Evolutionary conservation across 768 basidiomycete genomes (phyloP).

Genomic region (Psilocybe tampanensis): DNA sequence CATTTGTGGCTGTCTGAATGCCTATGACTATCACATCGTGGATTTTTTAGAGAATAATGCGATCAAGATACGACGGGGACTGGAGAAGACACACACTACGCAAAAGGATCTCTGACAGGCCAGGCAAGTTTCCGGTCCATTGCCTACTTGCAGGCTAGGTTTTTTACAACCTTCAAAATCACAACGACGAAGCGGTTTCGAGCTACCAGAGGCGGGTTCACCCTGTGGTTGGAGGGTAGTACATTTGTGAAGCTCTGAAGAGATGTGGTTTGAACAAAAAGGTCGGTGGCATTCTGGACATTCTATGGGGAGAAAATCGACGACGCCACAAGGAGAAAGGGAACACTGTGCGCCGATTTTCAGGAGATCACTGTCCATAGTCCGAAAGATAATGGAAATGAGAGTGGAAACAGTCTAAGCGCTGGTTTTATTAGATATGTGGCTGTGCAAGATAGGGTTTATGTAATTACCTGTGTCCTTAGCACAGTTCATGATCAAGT

Average conservation of each 20-base stretch:
- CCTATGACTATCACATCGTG: conserved; percentile 55
- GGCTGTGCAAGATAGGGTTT: too few relatives aligned
- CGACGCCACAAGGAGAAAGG: conserved; percentile 53
- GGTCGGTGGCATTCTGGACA: conserved; percentile 57
- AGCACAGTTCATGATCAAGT: too few relatives aligned
- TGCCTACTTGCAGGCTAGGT: conserved; percentile 49
- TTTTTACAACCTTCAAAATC: conserved; percentile 53
- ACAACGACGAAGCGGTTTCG: conserved; percentile 50
- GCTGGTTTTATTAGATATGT: too few relatives aligned
- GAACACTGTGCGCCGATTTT: conserved; percentile 69
- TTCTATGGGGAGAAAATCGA: conserved; percentile 79
- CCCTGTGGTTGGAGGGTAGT: conserved; percentile 15
- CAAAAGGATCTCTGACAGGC: conserved; percentile 64
- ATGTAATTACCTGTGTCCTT: too few relatives aligned
- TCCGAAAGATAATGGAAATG: not conserved
- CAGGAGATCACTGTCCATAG: conserved; percentile 34
- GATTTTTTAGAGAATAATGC: conserved; percentile 8
- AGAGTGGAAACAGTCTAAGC: too few relatives aligned
- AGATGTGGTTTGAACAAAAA: conserved; percentile 69
- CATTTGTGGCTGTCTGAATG: conserved; percentile 67
- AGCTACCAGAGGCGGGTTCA: conserved; percentile 10
- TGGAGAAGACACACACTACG: conserved; percentile 45
- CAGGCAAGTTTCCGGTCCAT: conserved; percentile 43
- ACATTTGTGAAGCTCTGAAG: conserved; percentile 65
- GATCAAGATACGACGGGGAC: too few relatives aligned